Evolutionary conservation across 768 basidiomycete genomes (phyloP), one percentile per base, ranked within the genome.

Genomic region (Antrodiella citrinella): DNA sequence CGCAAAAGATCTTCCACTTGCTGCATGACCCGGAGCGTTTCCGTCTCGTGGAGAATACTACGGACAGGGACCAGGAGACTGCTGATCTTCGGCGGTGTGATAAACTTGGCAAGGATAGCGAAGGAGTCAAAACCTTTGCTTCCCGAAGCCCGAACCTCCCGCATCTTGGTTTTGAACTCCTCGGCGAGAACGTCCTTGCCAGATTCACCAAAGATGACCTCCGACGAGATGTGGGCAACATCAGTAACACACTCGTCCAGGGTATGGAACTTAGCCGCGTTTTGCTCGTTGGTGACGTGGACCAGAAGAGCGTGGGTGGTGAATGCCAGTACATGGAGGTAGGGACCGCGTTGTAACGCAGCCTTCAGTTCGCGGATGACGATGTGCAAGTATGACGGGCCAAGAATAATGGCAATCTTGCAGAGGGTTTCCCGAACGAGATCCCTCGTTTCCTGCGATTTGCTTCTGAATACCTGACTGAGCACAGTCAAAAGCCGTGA

Each of bases 141-240:
- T 2, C 83, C 76, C 21, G 91, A 91, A 9, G 81, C 77, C 25
- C 82, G 77, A 23, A 94, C 95, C 69, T 99, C 95, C 19, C 87
- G 78, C 81, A 92, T 88, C 66, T 89, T 93, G 15, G 92, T 93
- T 69, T 84, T 91, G 80, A 95, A 97, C 21, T 85, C 94, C 57
- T 93, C 91, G 2, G 84, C 74, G 51, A 83, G 80, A 0, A 88
- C 83, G 59, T 97, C 91, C 65, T 88, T 89, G 12, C 87, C 89
- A 1, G 94, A 93, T 62, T 93, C 83, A 22, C 95, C 95, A 57
- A 97, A 97, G 47, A 97, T 78, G 47, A 97, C 95, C 61, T 91
- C 92, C 0, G 84, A 82, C 13, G 87, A 84, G 49, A 97, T 69
- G 60, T 86, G 79, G 0, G 88, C 84, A 5, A 93, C 73, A 56